Evolutionary conservation across 495 filamentous ascomycete species (phyloP).

Genomic region (Penicillium bovifimosum): DNA sequence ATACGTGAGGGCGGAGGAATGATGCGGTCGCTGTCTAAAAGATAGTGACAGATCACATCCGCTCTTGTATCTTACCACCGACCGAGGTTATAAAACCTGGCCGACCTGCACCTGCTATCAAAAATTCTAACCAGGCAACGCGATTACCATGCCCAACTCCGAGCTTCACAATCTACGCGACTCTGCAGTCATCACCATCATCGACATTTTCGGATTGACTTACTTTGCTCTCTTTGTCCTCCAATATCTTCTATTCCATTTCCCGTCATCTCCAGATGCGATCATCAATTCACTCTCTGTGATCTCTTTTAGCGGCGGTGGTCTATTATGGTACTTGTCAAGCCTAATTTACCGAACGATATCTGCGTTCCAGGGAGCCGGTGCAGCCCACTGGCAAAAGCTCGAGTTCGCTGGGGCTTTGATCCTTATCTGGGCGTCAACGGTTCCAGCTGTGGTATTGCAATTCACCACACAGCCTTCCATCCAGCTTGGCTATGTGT

Average conservation of each 20-base stretch:
- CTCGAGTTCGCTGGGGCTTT: slow-evolving; percentile 4
- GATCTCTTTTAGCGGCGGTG: slow-evolving; percentile 4
- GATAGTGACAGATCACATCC: not conserved
- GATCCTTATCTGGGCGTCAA: too few species aligned
- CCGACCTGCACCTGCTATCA: not conserved
- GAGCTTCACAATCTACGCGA: slow-evolving; percentile 4
- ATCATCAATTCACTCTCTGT: slow-evolving; percentile 9
- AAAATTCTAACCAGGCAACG: not conserved
- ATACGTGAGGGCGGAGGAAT: not conserved
- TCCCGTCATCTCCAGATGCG: not conserved
- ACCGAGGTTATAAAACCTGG: not conserved
- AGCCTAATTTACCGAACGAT: not conserved
- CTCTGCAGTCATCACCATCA: not conserved
- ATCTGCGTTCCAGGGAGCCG: not conserved
- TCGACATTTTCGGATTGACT: slow-evolving; percentile 8
- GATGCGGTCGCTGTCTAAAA: not conserved
- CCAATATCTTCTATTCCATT: slow-evolving; percentile 12
- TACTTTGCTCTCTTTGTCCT: slow-evolving; percentile 10
- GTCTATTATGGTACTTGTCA: not conserved
- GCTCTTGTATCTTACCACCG: not conserved
- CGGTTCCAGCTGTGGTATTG: not conserved
- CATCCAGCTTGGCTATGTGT: slow-evolving; percentile 4
- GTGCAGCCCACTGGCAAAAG: slow-evolving; percentile 1
- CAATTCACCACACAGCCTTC: not conserved
- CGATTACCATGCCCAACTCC: not conserved